Base-by-base conservation (phyloP, 2,329 filamentous ascomycete species). In the Coniella vitis region DNA sequence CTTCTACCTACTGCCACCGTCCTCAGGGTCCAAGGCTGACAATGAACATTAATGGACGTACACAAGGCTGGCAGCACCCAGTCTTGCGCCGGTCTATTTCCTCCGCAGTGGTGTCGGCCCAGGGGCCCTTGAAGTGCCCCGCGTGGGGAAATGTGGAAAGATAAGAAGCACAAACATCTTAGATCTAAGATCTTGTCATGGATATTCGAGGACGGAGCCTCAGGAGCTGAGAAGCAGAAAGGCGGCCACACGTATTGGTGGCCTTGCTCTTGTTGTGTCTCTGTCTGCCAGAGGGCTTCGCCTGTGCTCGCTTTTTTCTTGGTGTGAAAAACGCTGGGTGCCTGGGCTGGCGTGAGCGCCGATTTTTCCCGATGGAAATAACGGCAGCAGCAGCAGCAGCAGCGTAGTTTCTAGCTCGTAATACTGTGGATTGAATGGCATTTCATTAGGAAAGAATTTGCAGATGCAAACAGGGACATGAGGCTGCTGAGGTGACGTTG, bases 141-240 rank as follows among this genome's bases (percentile, higher is more conserved):
- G 47, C 48, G 51, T 50, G 51, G 51, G 51, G 51, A 45, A 53
- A 48, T 21, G 38, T 41, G 38, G 38, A 31, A 10, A 41, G 38
- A 41, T 41, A 41, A 53, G 45, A 45, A 40, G 34, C 22, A 21
- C 31, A 13, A 45, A 40, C 14, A 32, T 22, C 17, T 52, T 53
- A 53, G 51, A 53, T 53, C 45, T 41, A 53, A 53, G 47, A 53
- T 53, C 47, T 53, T 53, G 51, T 53, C 51, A 53, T 48, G 40
- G 22, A 25, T 47, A 49, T 46, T 46, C 37, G 47, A 34, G 17
- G 42, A 14, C 25, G 35, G n/a, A 16, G 14, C 21, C 32, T 29
- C 14, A 34, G 20, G 42, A 4, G 19, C 7, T 20, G 1, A 21
- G 14, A 16, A 3, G n/a, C 5, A 5, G 17, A 35, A 17, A 41